These are phyloP conservation scores for Pulicaria dysenterica DNA, from an alignment of 129 eudicot species.

Conservation along the genomic window DNA sequence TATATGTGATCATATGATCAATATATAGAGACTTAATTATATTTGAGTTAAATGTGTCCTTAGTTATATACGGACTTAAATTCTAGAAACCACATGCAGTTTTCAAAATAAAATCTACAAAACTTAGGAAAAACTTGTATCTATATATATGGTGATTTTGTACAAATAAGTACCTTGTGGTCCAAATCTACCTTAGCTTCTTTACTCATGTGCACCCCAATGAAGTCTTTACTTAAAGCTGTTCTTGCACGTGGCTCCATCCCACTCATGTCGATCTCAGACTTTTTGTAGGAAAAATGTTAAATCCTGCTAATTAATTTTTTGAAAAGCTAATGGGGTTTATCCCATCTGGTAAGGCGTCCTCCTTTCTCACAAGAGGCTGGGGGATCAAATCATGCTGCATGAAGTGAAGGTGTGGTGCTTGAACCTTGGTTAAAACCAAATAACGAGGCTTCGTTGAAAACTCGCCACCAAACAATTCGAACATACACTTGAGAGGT, in stretches of 20 bases:
- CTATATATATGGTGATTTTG: slow-evolving; percentile 19
- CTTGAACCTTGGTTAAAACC: too few species aligned
- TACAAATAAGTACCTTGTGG: slow-evolving; percentile 35
- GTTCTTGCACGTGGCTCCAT: slow-evolving; percentile 36
- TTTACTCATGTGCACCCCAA: slow-evolving; percentile 43
- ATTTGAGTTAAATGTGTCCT: too few species aligned
- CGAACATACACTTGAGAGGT: too few species aligned
- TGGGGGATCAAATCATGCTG: too few species aligned
- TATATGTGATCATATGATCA: too few species aligned
- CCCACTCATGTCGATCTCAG: slow-evolving; percentile 39
- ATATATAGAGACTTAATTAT: too few species aligned
- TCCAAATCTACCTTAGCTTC: slow-evolving; percentile 33
- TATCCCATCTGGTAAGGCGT: too few species aligned
- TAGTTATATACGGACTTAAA: neutral
- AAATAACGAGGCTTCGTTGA: too few species aligned
- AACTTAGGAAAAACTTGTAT: neutral
- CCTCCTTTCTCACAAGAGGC: too few species aligned
- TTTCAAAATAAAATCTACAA: neutral
- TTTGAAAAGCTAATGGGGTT: neutral
- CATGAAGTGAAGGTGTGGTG: too few species aligned
- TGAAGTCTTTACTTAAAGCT: slow-evolving; percentile 41
- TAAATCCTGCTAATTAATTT: neutral
- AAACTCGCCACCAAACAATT: too few species aligned
- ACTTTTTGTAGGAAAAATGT: neutral
- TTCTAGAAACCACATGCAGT: neutral